These are phyloP conservation scores for Hortiboletus campestris DNA, from an alignment of 768 basidiomycete species.

Conservation along the genomic window DNA sequence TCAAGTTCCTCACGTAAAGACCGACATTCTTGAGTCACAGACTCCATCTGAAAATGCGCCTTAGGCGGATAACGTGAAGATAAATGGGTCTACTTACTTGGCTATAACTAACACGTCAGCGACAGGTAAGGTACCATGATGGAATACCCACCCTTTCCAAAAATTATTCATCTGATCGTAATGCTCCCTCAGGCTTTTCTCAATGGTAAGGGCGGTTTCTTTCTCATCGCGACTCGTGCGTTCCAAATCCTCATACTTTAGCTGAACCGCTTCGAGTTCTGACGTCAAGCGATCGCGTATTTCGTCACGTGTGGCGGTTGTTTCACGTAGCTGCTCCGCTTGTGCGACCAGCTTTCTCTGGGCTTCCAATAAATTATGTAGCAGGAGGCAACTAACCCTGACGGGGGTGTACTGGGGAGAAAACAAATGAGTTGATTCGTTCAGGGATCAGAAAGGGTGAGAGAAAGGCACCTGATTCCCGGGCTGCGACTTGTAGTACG, in stretches of 20 bases:
- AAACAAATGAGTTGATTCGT: conserved; percentile 5
- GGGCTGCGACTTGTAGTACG: conserved; percentile 46
- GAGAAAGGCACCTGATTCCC: conserved; percentile 42
- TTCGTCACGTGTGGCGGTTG: conserved; percentile 32
- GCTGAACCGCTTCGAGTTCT: conserved; percentile 37
- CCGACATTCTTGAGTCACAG: conserved; percentile 25
- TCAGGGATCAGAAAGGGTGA: conserved; percentile 8
- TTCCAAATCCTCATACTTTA: conserved; percentile 42
- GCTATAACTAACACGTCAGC: conserved; percentile 28
- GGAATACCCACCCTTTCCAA: conserved; percentile 35
- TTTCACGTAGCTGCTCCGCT: conserved; percentile 30
- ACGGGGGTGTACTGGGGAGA: conserved; percentile 48
- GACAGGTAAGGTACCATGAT: conserved; percentile 8
- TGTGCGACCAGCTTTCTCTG: conserved; percentile 42
- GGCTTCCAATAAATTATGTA: conserved; percentile 50
- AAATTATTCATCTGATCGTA: conserved; percentile 45
- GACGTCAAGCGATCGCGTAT: conserved; percentile 29
- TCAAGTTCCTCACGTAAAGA: conserved; percentile 28
- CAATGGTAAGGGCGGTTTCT: conserved; percentile 49
- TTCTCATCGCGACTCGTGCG: conserved; percentile 46
- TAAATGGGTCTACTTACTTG: conserved; percentile 31
- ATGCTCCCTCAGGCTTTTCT: conserved; percentile 54
- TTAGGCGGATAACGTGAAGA: conserved; percentile 6
- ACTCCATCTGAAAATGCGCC: conserved; percentile 18
- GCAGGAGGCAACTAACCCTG: conserved; percentile 46